Evolutionary conservation across 1,284 basidiomycete species (phyloP), one percentile per base, ranked within the genome.

Genomic region (Phylloporus sp.): DNA sequence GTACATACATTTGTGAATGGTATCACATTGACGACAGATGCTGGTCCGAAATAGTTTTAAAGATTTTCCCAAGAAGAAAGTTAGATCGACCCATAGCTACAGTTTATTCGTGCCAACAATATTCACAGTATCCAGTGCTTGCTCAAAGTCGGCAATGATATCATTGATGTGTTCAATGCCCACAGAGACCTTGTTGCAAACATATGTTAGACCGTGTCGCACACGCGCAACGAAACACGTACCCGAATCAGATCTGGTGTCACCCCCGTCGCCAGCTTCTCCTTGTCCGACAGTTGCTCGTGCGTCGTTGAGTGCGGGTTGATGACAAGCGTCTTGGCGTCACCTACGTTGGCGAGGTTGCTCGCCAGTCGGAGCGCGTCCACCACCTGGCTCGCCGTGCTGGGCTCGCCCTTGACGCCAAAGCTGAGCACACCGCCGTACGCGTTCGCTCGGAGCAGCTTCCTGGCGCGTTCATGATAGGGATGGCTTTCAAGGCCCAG

Each of bases 391-490:
- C 86, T 87, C 15, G 92, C 93, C 19, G 80, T 78, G 60, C 82
- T 80, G 6, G 85, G 83, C 66, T 88, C 86, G 43, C 90, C 92
- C 76, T 90, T 90, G 73, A 95, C 83, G 20, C 94, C 94, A 76
- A 97, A 95, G 76, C 86, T 91, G 52, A 96, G 82, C 65, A 96
- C 88, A 64, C 93, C 94, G 17, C 94, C 94, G 69, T 85, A 95
- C 10, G 81, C 79, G 68, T 85, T 84, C n/a, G 82, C 79, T 23
- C 89, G 82, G 65, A 93, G 80, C 64, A 89, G 82, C 63, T 82
- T 84, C 75, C 88, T 85, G 4, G 92, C 94, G 17, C 85, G 74
- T 61, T 79, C 79, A 80, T 95, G 85, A 47, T 87, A 89, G 12
- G 84, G 80, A 80, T 96, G 94, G 17, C 82, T 82, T 63, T 80